These are phyloP conservation scores for Nicotiana paniculata DNA, from an alignment of 257 asterid species.

Conservation along the genomic window DNA sequence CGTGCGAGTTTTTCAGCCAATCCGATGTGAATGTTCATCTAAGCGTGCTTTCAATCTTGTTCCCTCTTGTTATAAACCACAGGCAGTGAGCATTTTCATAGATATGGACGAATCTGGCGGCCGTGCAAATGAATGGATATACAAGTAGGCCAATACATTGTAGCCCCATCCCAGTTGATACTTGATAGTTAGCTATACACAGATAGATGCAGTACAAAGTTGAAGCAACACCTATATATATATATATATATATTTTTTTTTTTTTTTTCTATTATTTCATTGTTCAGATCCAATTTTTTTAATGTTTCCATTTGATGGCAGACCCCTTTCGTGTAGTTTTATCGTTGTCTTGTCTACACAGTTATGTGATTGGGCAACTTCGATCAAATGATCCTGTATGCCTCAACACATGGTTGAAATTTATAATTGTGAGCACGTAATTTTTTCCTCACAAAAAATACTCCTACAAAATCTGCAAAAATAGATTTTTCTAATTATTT, in stretches of 20 bases:
- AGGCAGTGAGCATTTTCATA: constrained; percentile 94
- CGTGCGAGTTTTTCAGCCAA: not conserved
- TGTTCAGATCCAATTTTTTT: not conserved
- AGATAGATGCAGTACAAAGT: not conserved
- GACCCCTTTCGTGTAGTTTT: not conserved
- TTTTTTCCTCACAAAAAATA: too few relatives aligned
- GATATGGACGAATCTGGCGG: constrained; percentile 97
- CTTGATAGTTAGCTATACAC: not conserved
- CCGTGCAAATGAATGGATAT: constrained; percentile 93
- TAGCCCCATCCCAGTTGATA: not conserved
- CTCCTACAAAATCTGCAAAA: too few relatives aligned
- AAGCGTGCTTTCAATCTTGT: not conserved
- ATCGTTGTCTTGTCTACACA: not conserved
- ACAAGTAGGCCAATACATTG: constrained; percentile 43
- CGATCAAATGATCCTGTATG: not conserved
- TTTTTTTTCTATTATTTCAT: not conserved
- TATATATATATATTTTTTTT: too few relatives aligned
- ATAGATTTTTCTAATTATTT: too few relatives aligned
- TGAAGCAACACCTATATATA: not conserved
- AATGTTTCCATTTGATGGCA: not conserved
- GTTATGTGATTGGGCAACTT: not conserved
- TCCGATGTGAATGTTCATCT: not conserved
- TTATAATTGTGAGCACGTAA: too few relatives aligned
- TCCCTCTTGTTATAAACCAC: constrained; percentile 6
- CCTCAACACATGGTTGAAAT: too few relatives aligned